Evolutionary conservation across 257 asterid species (phyloP).

Genomic region (Solanum okadae): DNA sequence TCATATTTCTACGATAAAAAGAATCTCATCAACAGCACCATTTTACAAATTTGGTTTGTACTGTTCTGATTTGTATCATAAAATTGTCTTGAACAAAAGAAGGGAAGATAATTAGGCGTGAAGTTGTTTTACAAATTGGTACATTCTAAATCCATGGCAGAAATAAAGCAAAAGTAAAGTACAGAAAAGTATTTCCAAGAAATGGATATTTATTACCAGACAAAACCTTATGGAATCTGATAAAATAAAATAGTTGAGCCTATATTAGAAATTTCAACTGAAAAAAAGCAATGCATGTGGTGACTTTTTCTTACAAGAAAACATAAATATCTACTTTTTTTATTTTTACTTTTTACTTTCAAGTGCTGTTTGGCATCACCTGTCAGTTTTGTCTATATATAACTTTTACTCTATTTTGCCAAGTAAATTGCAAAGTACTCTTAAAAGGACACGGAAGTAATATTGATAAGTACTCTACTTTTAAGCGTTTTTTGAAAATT

Average conservation of each 20-base stretch:
- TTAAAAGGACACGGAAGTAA: neutral
- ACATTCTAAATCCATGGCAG: neutral
- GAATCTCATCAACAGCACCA: neutral
- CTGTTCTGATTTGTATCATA: neutral
- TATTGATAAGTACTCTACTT: neutral
- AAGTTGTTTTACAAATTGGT: neutral
- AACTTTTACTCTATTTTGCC: neutral
- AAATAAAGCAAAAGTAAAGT: neutral
- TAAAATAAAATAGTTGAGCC: neutral
- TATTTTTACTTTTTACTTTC: neutral
- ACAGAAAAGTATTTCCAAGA: neutral
- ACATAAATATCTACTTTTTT: neutral
- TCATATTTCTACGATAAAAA: neutral
- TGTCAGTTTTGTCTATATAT: neutral
- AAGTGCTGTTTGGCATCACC: neutral
- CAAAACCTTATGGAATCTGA: neutral
- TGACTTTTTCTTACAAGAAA: neutral
- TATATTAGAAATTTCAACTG: neutral
- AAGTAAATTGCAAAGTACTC: neutral
- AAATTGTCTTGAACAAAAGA: neutral
- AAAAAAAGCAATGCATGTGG: neutral
- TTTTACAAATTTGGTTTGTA: neutral
- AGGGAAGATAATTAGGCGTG: neutral
- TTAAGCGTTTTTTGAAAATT: fast-evolving
- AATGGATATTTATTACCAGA: neutral